These are phyloP conservation scores for Malassezia slooffiae DNA, from an alignment of 1,284 basidiomycete species.

Conservation along the genomic window DNA sequence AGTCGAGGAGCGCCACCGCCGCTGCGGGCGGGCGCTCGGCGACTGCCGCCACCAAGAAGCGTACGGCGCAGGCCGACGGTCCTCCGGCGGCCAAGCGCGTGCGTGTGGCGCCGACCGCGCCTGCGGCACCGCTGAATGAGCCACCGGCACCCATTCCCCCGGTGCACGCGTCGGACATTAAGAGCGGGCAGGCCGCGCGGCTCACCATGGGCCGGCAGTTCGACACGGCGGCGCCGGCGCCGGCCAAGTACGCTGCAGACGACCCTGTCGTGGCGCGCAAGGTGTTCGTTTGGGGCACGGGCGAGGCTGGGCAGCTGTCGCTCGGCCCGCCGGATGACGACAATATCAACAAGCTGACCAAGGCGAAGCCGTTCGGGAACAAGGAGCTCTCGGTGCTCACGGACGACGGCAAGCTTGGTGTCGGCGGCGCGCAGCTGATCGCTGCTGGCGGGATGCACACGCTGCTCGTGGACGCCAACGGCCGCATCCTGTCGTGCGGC, in stretches of 20 bases:
- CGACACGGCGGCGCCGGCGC: constrained; percentile 2
- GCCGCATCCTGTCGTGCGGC: constrained; percentile 57
- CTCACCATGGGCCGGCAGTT: constrained; percentile 5
- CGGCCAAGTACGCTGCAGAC: constrained; percentile 13
- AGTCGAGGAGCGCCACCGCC: too few species aligned
- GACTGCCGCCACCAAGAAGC: too few species aligned
- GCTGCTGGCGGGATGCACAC: constrained; percentile 45
- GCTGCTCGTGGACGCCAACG: constrained; percentile 33
- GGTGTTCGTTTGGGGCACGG: constrained; percentile 44
- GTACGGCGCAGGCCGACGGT: too few species aligned
- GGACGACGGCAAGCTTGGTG: constrained; percentile 29
- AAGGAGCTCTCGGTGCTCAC: constrained; percentile 31
- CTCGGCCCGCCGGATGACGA: constrained; percentile 38
- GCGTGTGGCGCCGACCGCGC: not conserved
- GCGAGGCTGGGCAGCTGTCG: constrained; percentile 42
- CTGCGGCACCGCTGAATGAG: constrained; percentile 6
- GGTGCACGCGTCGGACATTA: constrained; percentile 2
- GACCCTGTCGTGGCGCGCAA: constrained; percentile 28
- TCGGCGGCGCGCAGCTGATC: constrained; percentile 29
- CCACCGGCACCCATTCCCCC: constrained; percentile 7
- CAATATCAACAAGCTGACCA: constrained; percentile 42
- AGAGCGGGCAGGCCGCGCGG: not conserved
- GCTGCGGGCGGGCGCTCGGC: too few species aligned
- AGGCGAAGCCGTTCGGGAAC: constrained; percentile 32
- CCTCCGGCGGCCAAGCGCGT: too few species aligned